Percentiles rank a stretch among this genome's conserved stretches.
Evolutionary conservation across 2,329 filamentous ascomycete species (phyloP).

Genomic region (Fusarium cicatricum): DNA sequence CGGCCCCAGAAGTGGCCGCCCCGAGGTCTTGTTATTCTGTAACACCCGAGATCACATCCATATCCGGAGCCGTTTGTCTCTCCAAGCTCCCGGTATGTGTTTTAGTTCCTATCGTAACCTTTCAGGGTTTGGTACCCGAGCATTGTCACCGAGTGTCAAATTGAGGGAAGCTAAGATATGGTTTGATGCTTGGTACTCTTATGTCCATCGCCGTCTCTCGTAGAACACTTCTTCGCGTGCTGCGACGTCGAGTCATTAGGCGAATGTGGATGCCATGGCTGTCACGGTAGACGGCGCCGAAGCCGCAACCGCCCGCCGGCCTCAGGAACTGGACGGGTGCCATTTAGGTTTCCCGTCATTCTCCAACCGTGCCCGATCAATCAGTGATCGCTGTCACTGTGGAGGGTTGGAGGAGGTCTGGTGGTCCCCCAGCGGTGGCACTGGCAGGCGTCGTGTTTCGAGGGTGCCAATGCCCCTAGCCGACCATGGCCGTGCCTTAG

Average conservation of each 20-base stretch:
- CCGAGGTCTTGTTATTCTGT: conserved; percentile 17
- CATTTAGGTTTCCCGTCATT: conserved; percentile 19
- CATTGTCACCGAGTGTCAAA: conserved; percentile 4
- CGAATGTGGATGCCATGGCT: conserved; percentile 5
- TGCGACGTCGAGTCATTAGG: neutral
- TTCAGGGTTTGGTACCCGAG: conserved; percentile 2
- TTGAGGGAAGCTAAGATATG: neutral
- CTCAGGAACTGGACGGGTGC: conserved; percentile 11
- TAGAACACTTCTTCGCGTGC: too few relatives aligned
- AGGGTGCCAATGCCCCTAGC: conserved; percentile 38
- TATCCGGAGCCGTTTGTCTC: conserved; percentile 25
- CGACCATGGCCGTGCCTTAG: conserved; percentile 36
- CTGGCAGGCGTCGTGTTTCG: conserved; percentile 38
- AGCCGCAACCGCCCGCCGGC: conserved; percentile 16
- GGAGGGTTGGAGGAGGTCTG: conserved; percentile 23
- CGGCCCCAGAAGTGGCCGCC: conserved; percentile 6
- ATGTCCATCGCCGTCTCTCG: too few relatives aligned
- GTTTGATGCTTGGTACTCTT: too few relatives aligned
- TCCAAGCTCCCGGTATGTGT: conserved; percentile 33
- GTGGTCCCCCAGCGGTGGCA: conserved; percentile 22
- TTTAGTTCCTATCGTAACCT: conserved; percentile 18
- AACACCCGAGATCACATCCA: conserved; percentile 19
- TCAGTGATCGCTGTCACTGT: conserved; percentile 27
- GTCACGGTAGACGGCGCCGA: conserved; percentile 21
- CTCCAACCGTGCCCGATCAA: conserved; percentile 31